phyloP scores from a whole-genome alignment of 2,329 filamentous ascomycete genomes.

The Aureobasidium mangrovei region DNA sequence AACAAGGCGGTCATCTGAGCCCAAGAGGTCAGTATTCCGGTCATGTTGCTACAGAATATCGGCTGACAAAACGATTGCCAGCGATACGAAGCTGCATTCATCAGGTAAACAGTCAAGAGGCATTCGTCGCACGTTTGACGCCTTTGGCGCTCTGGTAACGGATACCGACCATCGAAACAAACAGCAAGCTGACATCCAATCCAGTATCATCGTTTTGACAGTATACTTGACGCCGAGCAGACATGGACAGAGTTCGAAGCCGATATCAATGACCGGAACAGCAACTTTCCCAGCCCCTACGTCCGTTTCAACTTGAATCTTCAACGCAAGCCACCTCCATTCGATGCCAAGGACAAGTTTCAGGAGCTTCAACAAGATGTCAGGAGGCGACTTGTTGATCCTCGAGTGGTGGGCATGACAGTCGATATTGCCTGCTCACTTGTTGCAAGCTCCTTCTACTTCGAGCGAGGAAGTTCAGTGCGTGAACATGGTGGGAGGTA shows the following conservation, averaged over 20 bases:
- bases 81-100: too few species aligned
- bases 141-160: neutral
- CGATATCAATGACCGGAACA: slow-evolving; percentile 16
- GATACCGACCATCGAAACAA: neutral
- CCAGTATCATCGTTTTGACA: slow-evolving; percentile 22
- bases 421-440: slow-evolving; percentile 28
- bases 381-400: slow-evolving; percentile 22
- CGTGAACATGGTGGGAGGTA: neutral
- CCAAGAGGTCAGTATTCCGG: neutral
- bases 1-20: neutral
- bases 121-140: neutral
- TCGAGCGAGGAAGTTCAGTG: slow-evolving; percentile 18
- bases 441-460: slow-evolving; percentile 32
- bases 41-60: too few species aligned
- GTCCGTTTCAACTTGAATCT: slow-evolving; percentile 30
- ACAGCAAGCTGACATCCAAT: neutral
- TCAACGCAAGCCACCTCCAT: slow-evolving; percentile 21
- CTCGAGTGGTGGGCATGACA: slow-evolving; percentile 24
- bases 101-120: neutral
- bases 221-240: slow-evolving; percentile 29
- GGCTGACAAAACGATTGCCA: too few species aligned
- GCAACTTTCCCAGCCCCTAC: slow-evolving; percentile 19
- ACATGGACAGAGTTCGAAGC: slow-evolving; percentile 28
- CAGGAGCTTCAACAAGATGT: slow-evolving; percentile 26
- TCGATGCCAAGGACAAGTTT: slow-evolving; percentile 30